Evolutionary conservation across 306 rosid genomes (phyloP), one percentile per base, ranked within the genome.

Genomic region (Malus sylvestris): DNA sequence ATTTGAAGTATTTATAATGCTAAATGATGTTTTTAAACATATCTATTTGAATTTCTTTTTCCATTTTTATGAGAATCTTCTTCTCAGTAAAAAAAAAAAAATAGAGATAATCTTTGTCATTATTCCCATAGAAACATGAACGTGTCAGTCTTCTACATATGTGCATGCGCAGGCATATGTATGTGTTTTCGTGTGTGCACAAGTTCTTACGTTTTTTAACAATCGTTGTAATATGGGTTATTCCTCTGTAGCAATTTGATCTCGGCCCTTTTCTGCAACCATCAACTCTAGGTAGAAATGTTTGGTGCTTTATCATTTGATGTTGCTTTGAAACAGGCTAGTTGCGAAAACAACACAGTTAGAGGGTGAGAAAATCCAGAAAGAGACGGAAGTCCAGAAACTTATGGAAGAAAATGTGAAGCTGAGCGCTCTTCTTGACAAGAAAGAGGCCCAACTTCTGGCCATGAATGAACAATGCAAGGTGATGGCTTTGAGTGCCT

Each of bases 381-480:
- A 96, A 80, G 99, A 92, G 86, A 84, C 83, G 11, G 98, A 92
- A 88, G 99, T 92, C 76, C 99, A 92, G 88, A 96, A 91, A 79
- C 97, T 96, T 10, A 91, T 96, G 99, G 89, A 92, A 79, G 99
- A 92, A 81, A 96, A 96, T 81, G 91, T 88, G 87, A 88, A 83
- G 88, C 84, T 96, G 86, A 96, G 87, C 76, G 87, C 98, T 79
- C 86, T 89, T 86, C 98, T 96, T 66, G 98, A 96, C 93, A 96
- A 96, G 91, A 96, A 96, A 86, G 99, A 92, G 88, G 99, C 99
- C 68, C 99, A 96, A 79, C 90, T 96, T 81, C 76, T 92, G 77
- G 99, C 99, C 79, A 80, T 85, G 96, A 92, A 96, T 80, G 98
- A 92, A 85, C 99, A 96, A 71, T 96, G 99, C 89, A 96, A 96